phyloP scores from a whole-genome alignment of 2,329 filamentous ascomycete genomes.

The Colletotrichum spinosum region DNA sequence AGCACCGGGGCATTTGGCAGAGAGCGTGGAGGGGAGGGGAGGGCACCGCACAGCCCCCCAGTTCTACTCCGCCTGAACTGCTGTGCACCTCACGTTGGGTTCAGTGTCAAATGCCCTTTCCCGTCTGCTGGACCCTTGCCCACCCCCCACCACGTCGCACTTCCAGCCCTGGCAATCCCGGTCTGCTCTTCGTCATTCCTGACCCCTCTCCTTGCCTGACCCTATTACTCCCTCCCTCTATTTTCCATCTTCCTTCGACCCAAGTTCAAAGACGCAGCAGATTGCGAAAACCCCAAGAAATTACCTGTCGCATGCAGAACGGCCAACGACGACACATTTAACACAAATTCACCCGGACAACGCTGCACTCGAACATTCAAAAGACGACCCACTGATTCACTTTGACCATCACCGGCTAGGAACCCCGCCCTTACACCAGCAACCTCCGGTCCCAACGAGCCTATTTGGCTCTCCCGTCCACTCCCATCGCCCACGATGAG shows the following conservation, averaged over 20 bases:
- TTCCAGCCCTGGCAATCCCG: constrained; percentile 29
- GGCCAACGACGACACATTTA: too few species aligned
- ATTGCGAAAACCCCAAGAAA: neutral
- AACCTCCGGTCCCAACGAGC: constrained; percentile 3
- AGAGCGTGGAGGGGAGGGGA: too few species aligned
- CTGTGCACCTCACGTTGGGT: constrained; percentile 16
- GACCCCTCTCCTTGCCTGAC: constrained; percentile 5
- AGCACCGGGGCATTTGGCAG: too few species aligned
- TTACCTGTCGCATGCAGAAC: neutral
- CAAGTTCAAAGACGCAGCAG: neutral
- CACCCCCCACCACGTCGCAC: constrained; percentile 8
- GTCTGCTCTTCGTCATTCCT: constrained; percentile 26
- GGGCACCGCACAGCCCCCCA: too few species aligned
- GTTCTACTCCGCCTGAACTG: constrained; percentile 25
- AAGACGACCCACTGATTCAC: neutral
- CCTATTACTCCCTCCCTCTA: neutral
- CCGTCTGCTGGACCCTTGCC: constrained; percentile 33
- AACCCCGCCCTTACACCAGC: constrained; percentile 19
- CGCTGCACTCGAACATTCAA: neutral
- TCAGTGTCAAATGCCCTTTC: neutral
- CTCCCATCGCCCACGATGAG: constrained; percentile 41
- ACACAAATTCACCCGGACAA: neutral
- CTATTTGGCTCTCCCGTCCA: constrained; percentile 1
- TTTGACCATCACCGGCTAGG: neutral
- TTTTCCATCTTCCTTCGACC: neutral